Evolutionary conservation across 371 early-diverging fungal genomes (phyloP).

Genomic region (Chytridium lagenaria): DNA sequence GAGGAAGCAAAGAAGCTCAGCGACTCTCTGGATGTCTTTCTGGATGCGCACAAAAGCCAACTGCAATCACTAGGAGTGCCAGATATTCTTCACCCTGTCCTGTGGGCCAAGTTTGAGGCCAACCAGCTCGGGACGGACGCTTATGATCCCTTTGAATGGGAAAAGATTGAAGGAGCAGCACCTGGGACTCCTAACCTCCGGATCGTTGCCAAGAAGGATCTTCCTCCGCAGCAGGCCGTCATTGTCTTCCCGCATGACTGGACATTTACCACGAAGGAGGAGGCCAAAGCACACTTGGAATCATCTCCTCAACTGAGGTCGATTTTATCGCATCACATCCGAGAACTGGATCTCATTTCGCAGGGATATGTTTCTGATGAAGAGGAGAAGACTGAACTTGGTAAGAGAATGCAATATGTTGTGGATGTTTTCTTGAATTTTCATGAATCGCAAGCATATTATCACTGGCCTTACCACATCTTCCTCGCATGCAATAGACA

Average conservation of each 20-base stretch:
- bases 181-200: background rate
- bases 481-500: background rate
- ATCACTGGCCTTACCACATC: background rate
- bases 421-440: background rate
- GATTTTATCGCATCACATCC: background rate
- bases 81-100: background rate
- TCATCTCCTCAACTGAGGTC: background rate
- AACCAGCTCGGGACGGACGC: constrained; percentile 9
- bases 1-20: background rate
- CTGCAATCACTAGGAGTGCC: constrained; percentile 6
- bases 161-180: background rate
- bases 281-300: constrained; percentile 16
- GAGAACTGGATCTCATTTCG: background rate
- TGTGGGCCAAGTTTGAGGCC: constrained; percentile 22
- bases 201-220: constrained; percentile 13
- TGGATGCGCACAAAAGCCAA: background rate
- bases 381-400: constrained; percentile 5
- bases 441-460: background rate
- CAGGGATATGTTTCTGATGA: background rate
- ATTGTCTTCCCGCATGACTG: constrained; percentile 16
- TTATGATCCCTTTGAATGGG: constrained; percentile 11
- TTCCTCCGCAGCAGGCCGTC: constrained; percentile 7
- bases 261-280: background rate
- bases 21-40: constrained; percentile 11
- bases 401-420: background rate